Evolutionary conservation across 176 grass and related monocot species (phyloP), one percentile per base, ranked within the genome.

Genomic region (Zizania latifolia): DNA sequence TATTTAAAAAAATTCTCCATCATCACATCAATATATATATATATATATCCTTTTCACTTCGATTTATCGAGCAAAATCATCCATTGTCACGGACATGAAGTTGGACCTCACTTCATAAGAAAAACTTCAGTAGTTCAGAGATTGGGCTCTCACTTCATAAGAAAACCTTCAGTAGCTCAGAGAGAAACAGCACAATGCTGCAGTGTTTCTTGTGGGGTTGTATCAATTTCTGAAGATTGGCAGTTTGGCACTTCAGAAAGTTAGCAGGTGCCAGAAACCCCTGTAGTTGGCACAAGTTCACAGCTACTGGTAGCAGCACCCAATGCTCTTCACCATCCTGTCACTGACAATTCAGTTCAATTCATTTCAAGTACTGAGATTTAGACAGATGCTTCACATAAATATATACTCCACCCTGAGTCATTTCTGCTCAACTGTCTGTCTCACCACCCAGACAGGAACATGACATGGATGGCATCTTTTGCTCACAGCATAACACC

Each of bases 371-470:
- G 73, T 40, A 21, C 48, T 53, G 19, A 10, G 48, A 53, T 53
- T 53, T 53, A 53, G 48, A 53, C 22, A 29, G 81, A 83, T 69
- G 67, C 7, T 60, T 36, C 32, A 78, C 60, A 56, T 53, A 51
- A 51, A 64, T 34, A 67, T 63, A 50, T 68, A 14, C 46, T 59
- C 7, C 19, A 43, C 1, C n/a, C 16, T 26, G 45, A 45, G 45
- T 24, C 56, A 37, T 55, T n/a, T 63, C 71, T 71, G 83, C 70
- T 74, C 61, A 24, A 10, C 23, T 74, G 33, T 60, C 76, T 30
- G 5, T 61, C 28, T 81, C 71, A 81, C 69, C 34, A 38, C 50
- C 50, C 68, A 50, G 40, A 61, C 43, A 79, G 59, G 60, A 67
- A 70, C 66, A 41, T 74, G 22, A 63, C 76, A 48, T 66, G 23